Evolutionary conservation across 768 basidiomycete genomes (phyloP).

Genomic region (Amyloporia xantha): DNA sequence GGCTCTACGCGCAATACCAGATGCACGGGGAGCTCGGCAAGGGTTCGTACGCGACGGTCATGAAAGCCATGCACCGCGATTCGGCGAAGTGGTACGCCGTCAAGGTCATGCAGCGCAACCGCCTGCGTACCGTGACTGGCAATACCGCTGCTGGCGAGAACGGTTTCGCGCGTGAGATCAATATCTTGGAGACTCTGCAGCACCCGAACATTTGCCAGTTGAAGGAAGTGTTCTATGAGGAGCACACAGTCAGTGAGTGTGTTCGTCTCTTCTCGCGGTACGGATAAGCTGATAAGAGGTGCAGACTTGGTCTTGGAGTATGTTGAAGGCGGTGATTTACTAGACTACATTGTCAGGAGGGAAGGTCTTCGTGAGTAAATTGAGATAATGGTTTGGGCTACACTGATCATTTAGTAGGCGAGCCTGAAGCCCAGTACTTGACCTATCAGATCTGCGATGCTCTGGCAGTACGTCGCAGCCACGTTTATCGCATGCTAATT

Average conservation of each 20-base stretch:
- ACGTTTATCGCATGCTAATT: not conserved
- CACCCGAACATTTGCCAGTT: slow-evolving; percentile 82
- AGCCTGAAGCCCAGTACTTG: slow-evolving; percentile 56
- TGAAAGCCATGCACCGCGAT: slow-evolving; percentile 66
- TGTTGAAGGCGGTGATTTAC: slow-evolving; percentile 82
- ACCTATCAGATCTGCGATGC: slow-evolving; percentile 83
- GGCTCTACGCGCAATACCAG: slow-evolving; percentile 63
- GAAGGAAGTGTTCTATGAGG: slow-evolving; percentile 68
- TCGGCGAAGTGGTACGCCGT: slow-evolving; percentile 78
- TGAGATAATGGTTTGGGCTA: not conserved
- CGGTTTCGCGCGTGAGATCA: slow-evolving; percentile 64
- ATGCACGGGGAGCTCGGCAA: slow-evolving; percentile 70
- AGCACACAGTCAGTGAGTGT: slow-evolving; percentile 49
- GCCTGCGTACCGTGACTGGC: slow-evolving; percentile 28
- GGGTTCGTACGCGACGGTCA: slow-evolving; percentile 88
- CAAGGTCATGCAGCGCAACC: slow-evolving; percentile 69
- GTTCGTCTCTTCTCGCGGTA: slow-evolving; percentile 15
- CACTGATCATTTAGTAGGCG: slow-evolving; percentile 28
- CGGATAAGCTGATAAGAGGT: slow-evolving; percentile 16
- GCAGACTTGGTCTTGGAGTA: slow-evolving; percentile 78
- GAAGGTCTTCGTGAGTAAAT: slow-evolving; percentile 52
- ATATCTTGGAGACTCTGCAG: slow-evolving; percentile 66
- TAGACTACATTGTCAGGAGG: slow-evolving; percentile 65
- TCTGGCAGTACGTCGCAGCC: slow-evolving; percentile 46
- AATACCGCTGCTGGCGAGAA: slow-evolving; percentile 13